These are phyloP conservation scores for Arctium minus DNA, from an alignment of 129 eudicot genomes.

Conservation along the genomic window DNA sequence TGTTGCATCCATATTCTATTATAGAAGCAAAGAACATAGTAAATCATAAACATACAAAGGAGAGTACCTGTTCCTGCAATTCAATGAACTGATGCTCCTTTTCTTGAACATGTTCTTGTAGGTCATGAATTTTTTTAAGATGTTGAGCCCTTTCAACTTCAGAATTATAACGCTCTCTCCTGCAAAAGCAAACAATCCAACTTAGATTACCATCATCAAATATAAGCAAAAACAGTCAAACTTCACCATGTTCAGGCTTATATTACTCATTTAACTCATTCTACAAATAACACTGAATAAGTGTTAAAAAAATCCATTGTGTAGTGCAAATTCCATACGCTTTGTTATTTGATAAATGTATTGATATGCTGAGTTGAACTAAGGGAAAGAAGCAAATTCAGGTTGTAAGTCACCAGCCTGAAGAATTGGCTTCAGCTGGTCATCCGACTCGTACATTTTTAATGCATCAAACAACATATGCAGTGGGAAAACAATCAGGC, in stretches of 20 bases:
- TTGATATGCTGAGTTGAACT: not conserved
- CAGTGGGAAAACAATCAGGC: not conserved
- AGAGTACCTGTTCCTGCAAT: constrained; percentile 85
- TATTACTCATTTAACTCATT: not conserved
- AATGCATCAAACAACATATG: not conserved
- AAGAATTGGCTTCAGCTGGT: not conserved
- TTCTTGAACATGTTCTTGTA: constrained; percentile 89
- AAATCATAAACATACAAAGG: not conserved
- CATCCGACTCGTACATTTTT: not conserved
- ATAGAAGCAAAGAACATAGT: not conserved
- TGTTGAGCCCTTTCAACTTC: constrained; percentile 91
- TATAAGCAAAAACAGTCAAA: not conserved
- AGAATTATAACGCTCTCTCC: constrained; percentile 83
- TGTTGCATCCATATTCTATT: not conserved
- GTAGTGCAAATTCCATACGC: not conserved
- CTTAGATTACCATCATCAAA: not conserved
- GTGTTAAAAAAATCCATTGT: not conserved
- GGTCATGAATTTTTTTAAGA: constrained; percentile 80
- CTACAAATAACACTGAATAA: not conserved
- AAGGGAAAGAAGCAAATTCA: not conserved
- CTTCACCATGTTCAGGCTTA: not conserved
- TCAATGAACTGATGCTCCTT: constrained; percentile 74
- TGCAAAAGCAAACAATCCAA: constrained; percentile 30
- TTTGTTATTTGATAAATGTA: not conserved
- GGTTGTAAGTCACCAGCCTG: not conserved